phyloP scores from a whole-genome alignment of 768 basidiomycete genomes.

The Tulasnella calospora region DNA sequence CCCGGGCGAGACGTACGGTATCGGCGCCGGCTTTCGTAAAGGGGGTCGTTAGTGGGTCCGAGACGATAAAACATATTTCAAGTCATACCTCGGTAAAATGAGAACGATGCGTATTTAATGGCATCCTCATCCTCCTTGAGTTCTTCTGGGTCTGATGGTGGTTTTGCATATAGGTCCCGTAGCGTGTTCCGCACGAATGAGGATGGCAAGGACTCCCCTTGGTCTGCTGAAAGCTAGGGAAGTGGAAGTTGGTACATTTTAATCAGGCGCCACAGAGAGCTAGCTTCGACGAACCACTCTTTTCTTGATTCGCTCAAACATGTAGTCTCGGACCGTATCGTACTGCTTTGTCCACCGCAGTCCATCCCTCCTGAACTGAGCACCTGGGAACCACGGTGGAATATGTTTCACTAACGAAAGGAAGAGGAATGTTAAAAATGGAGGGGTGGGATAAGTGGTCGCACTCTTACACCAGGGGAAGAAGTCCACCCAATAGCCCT shows the following conservation, averaged over 20 bases:
- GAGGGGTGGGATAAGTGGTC: not conserved
- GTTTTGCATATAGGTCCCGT: not conserved
- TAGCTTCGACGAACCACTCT: not conserved
- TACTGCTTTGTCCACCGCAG: not conserved
- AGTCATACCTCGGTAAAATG: not conserved
- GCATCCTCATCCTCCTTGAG: not conserved
- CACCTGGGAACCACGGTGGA: constrained; percentile 31
- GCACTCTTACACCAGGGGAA: constrained; percentile 27
- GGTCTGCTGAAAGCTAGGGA: not conserved
- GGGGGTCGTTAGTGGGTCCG: not conserved
- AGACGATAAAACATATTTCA: not conserved
- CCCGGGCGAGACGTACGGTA: not conserved
- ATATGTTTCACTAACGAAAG: constrained; percentile 17
- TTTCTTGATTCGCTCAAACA: not conserved
- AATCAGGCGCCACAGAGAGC: not conserved
- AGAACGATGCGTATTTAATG: not conserved
- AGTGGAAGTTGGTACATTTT: not conserved
- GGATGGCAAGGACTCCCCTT: not conserved
- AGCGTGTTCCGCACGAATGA: constrained; percentile 9
- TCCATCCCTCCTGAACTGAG: constrained; percentile 28
- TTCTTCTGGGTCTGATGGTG: constrained; percentile 3
- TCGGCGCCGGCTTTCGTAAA: not conserved
- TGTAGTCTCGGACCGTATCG: not conserved
- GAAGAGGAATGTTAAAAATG: not conserved
- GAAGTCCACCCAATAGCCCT: constrained; percentile 28